Conservation (phyloP, 2,329 filamentous ascomycete genomes). For the Nigrospora osmanthi region DNA sequence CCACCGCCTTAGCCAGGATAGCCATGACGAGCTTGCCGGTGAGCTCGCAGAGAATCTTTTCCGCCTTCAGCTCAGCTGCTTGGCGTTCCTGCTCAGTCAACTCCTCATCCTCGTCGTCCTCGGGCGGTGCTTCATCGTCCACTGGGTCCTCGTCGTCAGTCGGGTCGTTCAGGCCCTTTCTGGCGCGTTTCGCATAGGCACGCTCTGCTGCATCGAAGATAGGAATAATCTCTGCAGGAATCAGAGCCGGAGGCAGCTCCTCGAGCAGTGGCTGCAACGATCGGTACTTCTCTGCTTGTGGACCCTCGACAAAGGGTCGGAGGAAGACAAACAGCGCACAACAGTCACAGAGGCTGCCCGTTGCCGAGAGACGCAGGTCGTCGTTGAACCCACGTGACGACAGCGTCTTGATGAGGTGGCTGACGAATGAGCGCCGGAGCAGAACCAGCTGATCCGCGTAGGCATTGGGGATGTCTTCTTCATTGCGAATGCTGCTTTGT, state of each 20-base stretch:
- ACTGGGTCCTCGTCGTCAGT: constrained; percentile 68
- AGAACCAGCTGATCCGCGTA: constrained; percentile 54
- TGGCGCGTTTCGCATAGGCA: constrained; percentile 63
- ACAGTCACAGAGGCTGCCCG: constrained; percentile 72
- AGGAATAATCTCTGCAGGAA: constrained; percentile 59
- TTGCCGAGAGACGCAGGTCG: constrained; percentile 67
- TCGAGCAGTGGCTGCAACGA: constrained; percentile 58
- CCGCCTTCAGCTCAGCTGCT: constrained; percentile 64
- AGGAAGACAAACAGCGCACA: constrained; percentile 74
- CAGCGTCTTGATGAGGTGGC: constrained; percentile 59
- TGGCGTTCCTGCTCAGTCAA: constrained; percentile 50
- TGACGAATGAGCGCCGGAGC: constrained; percentile 48
- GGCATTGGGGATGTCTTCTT: constrained; percentile 45
- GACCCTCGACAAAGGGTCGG: constrained; percentile 41
- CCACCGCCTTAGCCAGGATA: constrained; percentile 67
- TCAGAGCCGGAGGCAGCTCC: constrained; percentile 54
- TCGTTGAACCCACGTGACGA: constrained; percentile 65
- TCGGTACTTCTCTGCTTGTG: constrained; percentile 37
- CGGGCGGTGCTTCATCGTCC: constrained; percentile 54
- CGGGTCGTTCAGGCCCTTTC: constrained; percentile 54
- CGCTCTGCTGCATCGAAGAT: constrained; percentile 75
- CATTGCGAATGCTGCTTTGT: constrained; percentile 44
- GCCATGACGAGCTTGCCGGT: constrained; percentile 79
- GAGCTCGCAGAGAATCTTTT: constrained; percentile 79
- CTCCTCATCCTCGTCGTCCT: constrained; percentile 47